These are phyloP conservation scores for Bimuria novae-zelandiae DNA, from an alignment of 2,329 filamentous ascomycete genomes.

Conservation along the genomic window DNA sequence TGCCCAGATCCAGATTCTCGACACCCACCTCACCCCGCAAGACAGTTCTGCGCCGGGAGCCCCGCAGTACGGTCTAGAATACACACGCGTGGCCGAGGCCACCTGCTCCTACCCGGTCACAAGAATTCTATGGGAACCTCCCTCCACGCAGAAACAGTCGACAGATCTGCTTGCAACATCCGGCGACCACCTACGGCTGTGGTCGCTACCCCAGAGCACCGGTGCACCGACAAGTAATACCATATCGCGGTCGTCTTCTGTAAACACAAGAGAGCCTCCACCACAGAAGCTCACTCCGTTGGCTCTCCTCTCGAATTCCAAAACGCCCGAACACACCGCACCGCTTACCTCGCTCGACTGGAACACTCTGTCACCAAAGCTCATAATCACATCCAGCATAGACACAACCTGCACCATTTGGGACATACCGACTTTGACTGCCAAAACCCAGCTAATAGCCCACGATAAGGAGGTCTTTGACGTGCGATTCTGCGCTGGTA, in stretches of 20 bases:
- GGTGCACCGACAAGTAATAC: slow-evolving; percentile 67
- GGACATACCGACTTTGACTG: slow-evolving; percentile 97
- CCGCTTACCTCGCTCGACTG: slow-evolving; percentile 95
- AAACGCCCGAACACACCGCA: slow-evolving; percentile 96
- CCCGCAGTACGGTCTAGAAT: slow-evolving; percentile 80
- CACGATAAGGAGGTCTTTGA: slow-evolving; percentile 99
- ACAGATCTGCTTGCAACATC: slow-evolving; percentile 95
- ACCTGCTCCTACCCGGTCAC: slow-evolving; percentile 98
- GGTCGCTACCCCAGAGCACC: slow-evolving; percentile 74
- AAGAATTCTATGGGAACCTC: slow-evolving; percentile 92
- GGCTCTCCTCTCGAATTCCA: slow-evolving; percentile 93
- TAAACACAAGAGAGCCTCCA: slow-evolving; percentile 63
- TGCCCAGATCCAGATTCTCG: slow-evolving; percentile 89
- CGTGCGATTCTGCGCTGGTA: slow-evolving; percentile 96
- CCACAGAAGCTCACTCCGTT: slow-evolving; percentile 87
- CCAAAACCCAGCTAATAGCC: slow-evolving; percentile 96
- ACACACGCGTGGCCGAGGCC: slow-evolving; percentile 91
- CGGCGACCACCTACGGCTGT: slow-evolving; percentile 89
- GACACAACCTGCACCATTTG: slow-evolving; percentile 99
- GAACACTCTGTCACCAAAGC: slow-evolving; percentile 94
- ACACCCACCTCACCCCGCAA: slow-evolving; percentile 77
- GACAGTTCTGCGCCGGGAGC: slow-evolving; percentile 69
- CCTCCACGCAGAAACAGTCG: slow-evolving; percentile 90
- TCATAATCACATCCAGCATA: slow-evolving; percentile 98
- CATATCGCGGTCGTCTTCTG: slow-evolving; percentile 67